Conservation (phyloP, 2,329 filamentous ascomycete species). For the Xylariaceae sp. region DNA sequence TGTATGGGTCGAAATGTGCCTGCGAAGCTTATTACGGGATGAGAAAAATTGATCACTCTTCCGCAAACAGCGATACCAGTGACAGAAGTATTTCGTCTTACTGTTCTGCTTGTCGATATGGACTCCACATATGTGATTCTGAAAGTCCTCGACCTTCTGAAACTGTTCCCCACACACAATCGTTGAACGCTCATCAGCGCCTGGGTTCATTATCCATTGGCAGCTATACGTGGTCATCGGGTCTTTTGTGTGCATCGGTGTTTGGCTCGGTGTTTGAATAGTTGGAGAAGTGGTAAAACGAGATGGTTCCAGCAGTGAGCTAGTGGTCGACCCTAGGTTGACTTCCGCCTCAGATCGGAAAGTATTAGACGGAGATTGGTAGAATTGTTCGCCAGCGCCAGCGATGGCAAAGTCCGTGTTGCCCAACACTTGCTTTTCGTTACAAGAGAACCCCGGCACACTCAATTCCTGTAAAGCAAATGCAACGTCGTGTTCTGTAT, state of each 20-base stretch:
- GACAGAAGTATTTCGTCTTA: slow-evolving; percentile 30
- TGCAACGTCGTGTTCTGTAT: slow-evolving; percentile 32
- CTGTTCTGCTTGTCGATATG: slow-evolving; percentile 25
- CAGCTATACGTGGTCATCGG: slow-evolving; percentile 16
- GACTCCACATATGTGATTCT: slow-evolving; percentile 26
- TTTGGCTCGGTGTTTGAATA: background rate
- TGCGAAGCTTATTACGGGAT: slow-evolving; percentile 32
- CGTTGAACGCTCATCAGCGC: slow-evolving; percentile 4
- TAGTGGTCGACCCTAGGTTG: too few relatives aligned
- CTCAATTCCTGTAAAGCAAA: slow-evolving; percentile 27
- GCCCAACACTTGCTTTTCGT: slow-evolving; percentile 13
- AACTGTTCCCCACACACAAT: slow-evolving; percentile 26
- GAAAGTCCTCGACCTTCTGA: slow-evolving; percentile 20
- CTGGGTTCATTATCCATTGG: slow-evolving; percentile 23
- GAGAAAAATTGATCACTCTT: slow-evolving; percentile 26
- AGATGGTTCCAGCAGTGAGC: background rate
- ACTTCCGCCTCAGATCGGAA: too few relatives aligned
- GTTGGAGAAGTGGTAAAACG: slow-evolving; percentile 1
- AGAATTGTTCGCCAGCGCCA: slow-evolving; percentile 9
- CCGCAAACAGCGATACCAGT: slow-evolving; percentile 31
- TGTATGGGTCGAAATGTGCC: slow-evolving; percentile 35
- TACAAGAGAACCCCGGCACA: slow-evolving; percentile 18
- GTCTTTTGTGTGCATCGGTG: too few relatives aligned
- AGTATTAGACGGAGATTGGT: too few relatives aligned
- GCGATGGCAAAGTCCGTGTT: slow-evolving; percentile 17